Evolutionary conservation across 1,139 yeast species (phyloP), one percentile per base, ranked within the genome.

Genomic region (Saccharomycopsis crataegensis): DNA sequence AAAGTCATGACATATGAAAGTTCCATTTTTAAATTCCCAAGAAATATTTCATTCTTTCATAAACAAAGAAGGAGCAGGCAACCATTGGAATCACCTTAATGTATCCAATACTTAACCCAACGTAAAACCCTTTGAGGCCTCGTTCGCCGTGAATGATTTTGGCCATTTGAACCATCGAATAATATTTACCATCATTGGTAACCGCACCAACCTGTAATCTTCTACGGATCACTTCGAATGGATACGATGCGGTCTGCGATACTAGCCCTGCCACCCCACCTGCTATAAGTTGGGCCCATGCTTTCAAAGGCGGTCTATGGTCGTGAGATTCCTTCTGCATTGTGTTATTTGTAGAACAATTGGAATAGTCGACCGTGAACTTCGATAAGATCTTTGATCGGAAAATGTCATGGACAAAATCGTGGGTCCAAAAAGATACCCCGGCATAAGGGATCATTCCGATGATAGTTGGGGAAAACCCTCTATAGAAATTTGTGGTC

Each of bases 371-470:
- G 22, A 88, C 86, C 0, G 96, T 80, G 60, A 79, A 79, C 14
- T 73, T 70, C 1, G 82, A 73, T 11, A 89, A 67, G 16, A 63
- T 59, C 28, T 74, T 73, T 14, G 84, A 74, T 58, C 96, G 75
- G 64, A 93, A 80, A 1, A 91, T 66, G 69, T 93, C 99, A 67
- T 91, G 98, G 58, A 91, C 75, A 56, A 83, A 68, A 69, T 93
- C 99, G 67, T 93, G 98, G 3, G 96, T 87, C 70, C 91, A 87
- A 64, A 93, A 93, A 1, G 96, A 87, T 1, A 91, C 97, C 9
- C 99, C 99, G 1, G 99, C 99, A 66, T 93, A 93, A 1, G 99
- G 99, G 17, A 93, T 76, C 96, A 93, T 91, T 14, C 99, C 99
- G 44, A 90, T 66, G 43, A 93, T 83, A 0, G 99, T 93, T 22